Base-by-base conservation (phyloP, 2,329 filamentous ascomycete species). In the Colletotrichum melonis region DNA sequence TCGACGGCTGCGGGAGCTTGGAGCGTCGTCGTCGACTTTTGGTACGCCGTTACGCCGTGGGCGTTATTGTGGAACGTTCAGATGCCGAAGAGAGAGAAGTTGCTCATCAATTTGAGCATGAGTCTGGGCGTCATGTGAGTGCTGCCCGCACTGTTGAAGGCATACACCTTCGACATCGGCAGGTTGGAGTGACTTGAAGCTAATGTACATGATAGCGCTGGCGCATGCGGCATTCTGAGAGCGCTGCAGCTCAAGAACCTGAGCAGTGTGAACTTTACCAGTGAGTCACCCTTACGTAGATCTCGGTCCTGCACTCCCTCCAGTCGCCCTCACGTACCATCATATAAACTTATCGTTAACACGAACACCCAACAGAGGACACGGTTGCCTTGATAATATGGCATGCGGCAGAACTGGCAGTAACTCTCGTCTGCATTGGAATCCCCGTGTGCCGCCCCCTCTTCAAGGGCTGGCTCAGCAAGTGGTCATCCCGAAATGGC, bases 1-100 rank as follows among this genome's bases (percentile, higher is more conserved):
- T 69, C 70, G 2, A 73, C 71, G 16, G 66, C 58, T 24, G 70
- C 70, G 26, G 72, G 73, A 24, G 35, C 59, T 9, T 67, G 72
- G 72, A 73, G 69, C 9, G 78, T 83, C 0, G 74, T 82, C 7
- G 77, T 79, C 59, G 84, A 85, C 71, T 83, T 85, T 62, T 82
- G 82, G 63, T 84, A 82, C 7, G 82, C 82, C 58, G 68, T 79
- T 0, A 83, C 86, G 5, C 85, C 85, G 0, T 87, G 85, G 84
- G 78, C 84, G 1, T 79, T 86, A 8, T 81, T 86, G 26, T 86
- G 84, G 83, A 80, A 81, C 0, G 72, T 86, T 8, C 82, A 84
- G 38, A 86, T 87, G 83, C 82, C 83, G 16, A 81, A 77, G n/a
- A 80, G 83, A 19, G 85, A 87, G 55, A 86, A 86, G 76, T 79